Evolutionary conservation across 371 early-diverging fungal genomes (phyloP).

Genomic region (Aphelidium insulamus): DNA sequence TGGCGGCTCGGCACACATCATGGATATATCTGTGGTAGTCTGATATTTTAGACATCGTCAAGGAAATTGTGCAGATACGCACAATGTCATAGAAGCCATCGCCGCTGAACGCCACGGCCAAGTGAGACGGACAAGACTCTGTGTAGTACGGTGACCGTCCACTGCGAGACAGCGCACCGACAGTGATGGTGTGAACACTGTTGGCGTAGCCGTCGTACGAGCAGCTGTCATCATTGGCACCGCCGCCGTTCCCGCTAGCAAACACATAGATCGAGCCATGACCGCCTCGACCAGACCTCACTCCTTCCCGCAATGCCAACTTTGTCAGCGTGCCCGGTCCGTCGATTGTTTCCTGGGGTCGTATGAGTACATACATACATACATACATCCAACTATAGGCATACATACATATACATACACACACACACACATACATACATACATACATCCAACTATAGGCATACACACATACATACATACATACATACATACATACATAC

Average conservation of each 20-base stretch:
- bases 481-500: too few species aligned
- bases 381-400: too few species aligned
- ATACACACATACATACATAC: too few species aligned
- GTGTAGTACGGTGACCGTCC: conserved; percentile 63
- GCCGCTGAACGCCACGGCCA: conserved; percentile 71
- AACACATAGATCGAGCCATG: conserved; percentile 78
- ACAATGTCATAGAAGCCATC: conserved; percentile 49
- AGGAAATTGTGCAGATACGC: too few species aligned
- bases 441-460: too few species aligned
- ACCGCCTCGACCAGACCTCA: conserved; percentile 58
- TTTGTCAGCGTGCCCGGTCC: conserved; percentile 54
- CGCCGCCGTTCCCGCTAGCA: conserved; percentile 85
- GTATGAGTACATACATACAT: too few species aligned
- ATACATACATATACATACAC: too few species aligned
- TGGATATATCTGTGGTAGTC: conserved; percentile 67
- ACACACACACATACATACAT: too few species aligned
- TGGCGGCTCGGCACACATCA: too few species aligned
- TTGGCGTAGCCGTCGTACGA: conserved; percentile 95
- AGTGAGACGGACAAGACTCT: conserved; percentile 69
- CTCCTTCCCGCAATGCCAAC: conserved; percentile 60
- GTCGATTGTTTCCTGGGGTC: conserved; percentile 57
- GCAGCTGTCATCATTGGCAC: conserved; percentile 73
- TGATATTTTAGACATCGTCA: too few species aligned
- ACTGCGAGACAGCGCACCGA: conserved; percentile 60
- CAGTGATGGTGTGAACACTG: conserved; percentile 77